Evolutionary conservation across 176 grass and related monocot genomes (phyloP), one percentile per base, ranked within the genome.

Genomic region (Hyparrhenia diplandra): DNA sequence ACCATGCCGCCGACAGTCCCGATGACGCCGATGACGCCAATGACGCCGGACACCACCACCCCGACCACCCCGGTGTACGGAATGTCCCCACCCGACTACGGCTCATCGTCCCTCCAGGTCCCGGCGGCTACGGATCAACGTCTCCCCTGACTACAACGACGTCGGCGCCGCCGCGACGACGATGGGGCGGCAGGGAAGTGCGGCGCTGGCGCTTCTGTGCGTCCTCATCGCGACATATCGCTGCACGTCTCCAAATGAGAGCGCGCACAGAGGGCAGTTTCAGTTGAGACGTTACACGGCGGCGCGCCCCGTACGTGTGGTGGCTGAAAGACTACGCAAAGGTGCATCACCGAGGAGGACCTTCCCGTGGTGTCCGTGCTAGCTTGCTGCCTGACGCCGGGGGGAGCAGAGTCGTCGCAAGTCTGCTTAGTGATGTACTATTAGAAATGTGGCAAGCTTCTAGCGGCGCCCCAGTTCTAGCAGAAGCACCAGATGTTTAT

Each of bases 91-190:
- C 85, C 89, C 0, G 82, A 84, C 28, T 88, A 59, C 51, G 73
- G 82, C 17, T 88, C 80, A 1, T 71, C 1, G 55, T 88, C 24
- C 85, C 85, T 77, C 82, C 85, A 10, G 52, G 16, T 17, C 14
- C 45, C 45, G 16, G 42, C 42, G 3, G 31, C 58, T 57, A 14
- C 37, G 83, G 83, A 31, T 83, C 88, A n/a, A 51, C 52, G 13
- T 86, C 88, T 3, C 88, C 88, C 7, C 88, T 83, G 88, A 90
- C 55, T 86, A 90, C 83, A 60, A 30, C 59, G 88, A 90, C 79
- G 67, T 86, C 79, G 83, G 83, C 39, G 74, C 83, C 45, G 83
- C 88, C 24, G 32, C 67, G 6, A 5, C 69, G 7, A 51, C 40
- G 37, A 35, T n/a, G 40, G 60, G 59, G 4, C 80, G 58, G 4